phyloP scores from a whole-genome alignment of 2,329 filamentous ascomycete species.

The Colletotrichum liaoningense region DNA sequence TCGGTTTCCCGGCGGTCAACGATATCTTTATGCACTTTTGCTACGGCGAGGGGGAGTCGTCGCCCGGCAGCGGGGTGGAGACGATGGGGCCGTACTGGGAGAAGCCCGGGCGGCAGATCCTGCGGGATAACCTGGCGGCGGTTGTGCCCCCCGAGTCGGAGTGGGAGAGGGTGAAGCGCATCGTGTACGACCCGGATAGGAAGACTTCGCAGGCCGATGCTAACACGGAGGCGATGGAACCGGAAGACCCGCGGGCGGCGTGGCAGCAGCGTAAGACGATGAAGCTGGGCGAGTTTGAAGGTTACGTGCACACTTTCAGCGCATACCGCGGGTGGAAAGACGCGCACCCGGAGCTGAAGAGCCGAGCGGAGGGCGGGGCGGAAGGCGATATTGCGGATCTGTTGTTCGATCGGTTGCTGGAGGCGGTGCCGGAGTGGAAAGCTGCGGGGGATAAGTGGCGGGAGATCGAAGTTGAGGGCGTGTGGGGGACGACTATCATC shows the following conservation, averaged over 20 bases:
- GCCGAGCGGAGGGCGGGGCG: conserved; percentile 62
- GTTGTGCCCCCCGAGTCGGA: conserved; percentile 62
- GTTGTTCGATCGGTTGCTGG: conserved; percentile 69
- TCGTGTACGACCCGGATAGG: conserved; percentile 68
- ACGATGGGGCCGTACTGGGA: conserved; percentile 71
- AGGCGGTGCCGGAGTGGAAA: conserved; percentile 64
- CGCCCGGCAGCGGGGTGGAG: conserved; percentile 55
- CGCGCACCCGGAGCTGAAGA: conserved; percentile 61
- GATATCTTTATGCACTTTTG: conserved; percentile 65
- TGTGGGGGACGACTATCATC: conserved; percentile 72
- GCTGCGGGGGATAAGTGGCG: conserved; percentile 60
- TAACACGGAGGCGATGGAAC: neutral
- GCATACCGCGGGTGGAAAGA: conserved; percentile 69
- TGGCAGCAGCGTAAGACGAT: conserved; percentile 67
- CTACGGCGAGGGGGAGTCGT: conserved; percentile 61
- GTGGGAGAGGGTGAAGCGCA: conserved; percentile 64
- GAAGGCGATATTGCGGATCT: conserved; percentile 70
- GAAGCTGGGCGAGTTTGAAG: conserved; percentile 68
- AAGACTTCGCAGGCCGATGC: conserved; percentile 46
- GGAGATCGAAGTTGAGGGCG: conserved; percentile 64
- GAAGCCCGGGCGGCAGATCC: conserved; percentile 66
- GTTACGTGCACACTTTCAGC: conserved; percentile 72
- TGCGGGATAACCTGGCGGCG: conserved; percentile 62
- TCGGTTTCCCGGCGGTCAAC: conserved; percentile 63
- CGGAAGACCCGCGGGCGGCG: conserved; percentile 41